Evolutionary conservation across 73 alveolate species (phyloP).

Genomic region (Blepharisma stoltei): DNA sequence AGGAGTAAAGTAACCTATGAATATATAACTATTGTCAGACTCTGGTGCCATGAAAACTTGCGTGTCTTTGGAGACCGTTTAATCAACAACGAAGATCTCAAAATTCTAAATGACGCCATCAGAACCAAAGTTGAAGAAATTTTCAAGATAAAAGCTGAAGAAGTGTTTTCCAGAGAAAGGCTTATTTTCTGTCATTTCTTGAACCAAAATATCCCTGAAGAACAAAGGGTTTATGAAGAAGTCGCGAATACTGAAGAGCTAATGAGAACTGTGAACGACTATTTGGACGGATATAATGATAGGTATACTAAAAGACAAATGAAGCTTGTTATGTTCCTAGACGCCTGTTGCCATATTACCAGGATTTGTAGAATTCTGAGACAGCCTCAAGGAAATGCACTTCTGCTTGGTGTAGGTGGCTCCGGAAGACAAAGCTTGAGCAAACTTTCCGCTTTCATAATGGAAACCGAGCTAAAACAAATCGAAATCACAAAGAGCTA

Average conservation of each 20-base stretch:
- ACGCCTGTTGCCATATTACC: constrained; percentile 99
- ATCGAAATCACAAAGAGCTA: constrained; percentile 99
- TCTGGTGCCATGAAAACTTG: constrained; percentile 99
- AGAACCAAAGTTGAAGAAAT: constrained; percentile 63
- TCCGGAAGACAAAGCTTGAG: constrained; percentile 97
- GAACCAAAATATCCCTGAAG: constrained; percentile 41
- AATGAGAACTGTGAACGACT: constrained; percentile 67
- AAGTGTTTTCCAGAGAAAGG: constrained; percentile 88
- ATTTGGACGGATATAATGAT: constrained; percentile 89
- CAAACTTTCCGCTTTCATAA: constrained; percentile 94
- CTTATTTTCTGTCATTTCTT: constrained; percentile 96
- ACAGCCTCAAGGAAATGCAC: constrained; percentile 98
- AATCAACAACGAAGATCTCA: constrained; percentile 92
- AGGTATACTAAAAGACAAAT: constrained; percentile 74
- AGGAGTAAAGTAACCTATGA: constrained; percentile 28
- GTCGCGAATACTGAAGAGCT: constrained; percentile 46
- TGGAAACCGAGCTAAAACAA: constrained; percentile 91
- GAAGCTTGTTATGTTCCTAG: constrained; percentile 99
- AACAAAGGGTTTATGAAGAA: constrained; percentile 53
- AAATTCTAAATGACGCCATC: constrained; percentile 72
- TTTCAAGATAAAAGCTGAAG: constrained; percentile 56
- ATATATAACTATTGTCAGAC: constrained; percentile 74
- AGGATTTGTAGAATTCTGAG: constrained; percentile 97
- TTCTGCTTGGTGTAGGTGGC: constrained; percentile 99
- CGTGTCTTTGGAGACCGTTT: constrained; percentile 99